These are phyloP conservation scores for Ambrosiella cleistominuta DNA, from an alignment of 2,329 filamentous ascomycete genomes.

Conservation along the genomic window DNA sequence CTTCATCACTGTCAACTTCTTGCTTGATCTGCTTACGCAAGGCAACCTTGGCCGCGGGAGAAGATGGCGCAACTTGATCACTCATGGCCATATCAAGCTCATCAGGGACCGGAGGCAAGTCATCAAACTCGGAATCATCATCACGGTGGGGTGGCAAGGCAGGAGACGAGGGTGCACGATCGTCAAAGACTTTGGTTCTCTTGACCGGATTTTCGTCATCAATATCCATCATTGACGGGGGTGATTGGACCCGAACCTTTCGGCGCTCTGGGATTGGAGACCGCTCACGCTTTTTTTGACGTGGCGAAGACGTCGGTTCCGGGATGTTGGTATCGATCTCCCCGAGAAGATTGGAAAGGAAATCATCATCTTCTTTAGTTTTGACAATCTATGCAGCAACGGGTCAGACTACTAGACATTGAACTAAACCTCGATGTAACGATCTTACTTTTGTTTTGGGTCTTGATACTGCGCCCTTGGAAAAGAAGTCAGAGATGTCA, in stretches of 20 bases:
- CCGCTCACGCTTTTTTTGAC: slow-evolving; percentile 45
- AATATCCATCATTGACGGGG: slow-evolving; percentile 30
- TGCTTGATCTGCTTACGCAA: slow-evolving; percentile 44
- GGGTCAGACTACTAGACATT: slow-evolving; percentile 6
- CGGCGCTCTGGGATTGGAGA: slow-evolving; percentile 50
- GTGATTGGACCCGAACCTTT: slow-evolving; percentile 65
- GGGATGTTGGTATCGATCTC: slow-evolving; percentile 68
- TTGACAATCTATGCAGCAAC: slow-evolving; percentile 40
- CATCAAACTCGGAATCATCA: slow-evolving; percentile 40
- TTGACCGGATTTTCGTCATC: slow-evolving; percentile 37
- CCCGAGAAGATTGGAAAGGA: slow-evolving; percentile 66
- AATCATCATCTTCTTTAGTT: slow-evolving; percentile 76
- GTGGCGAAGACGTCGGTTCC: slow-evolving; percentile 28
- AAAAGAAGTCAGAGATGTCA: slow-evolving; percentile 91
- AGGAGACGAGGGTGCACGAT: slow-evolving; percentile 26
- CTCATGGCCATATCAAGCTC: slow-evolving; percentile 58
- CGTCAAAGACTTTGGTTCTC: slow-evolving; percentile 35
- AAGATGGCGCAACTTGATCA: slow-evolving; percentile 59
- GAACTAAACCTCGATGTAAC: slow-evolving; percentile 11
- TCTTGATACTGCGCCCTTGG: slow-evolving; percentile 47
- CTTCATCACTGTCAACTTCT: slow-evolving; percentile 53
- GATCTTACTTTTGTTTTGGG: slow-evolving; percentile 63
- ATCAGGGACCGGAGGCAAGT: slow-evolving; percentile 42
- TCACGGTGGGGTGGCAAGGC: slow-evolving; percentile 27
- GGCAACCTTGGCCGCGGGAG: slow-evolving; percentile 63